These are phyloP conservation scores for Phlyctochytrium arcticum DNA, from an alignment of 192 early-diverging fungal genomes.

Conservation along the genomic window DNA sequence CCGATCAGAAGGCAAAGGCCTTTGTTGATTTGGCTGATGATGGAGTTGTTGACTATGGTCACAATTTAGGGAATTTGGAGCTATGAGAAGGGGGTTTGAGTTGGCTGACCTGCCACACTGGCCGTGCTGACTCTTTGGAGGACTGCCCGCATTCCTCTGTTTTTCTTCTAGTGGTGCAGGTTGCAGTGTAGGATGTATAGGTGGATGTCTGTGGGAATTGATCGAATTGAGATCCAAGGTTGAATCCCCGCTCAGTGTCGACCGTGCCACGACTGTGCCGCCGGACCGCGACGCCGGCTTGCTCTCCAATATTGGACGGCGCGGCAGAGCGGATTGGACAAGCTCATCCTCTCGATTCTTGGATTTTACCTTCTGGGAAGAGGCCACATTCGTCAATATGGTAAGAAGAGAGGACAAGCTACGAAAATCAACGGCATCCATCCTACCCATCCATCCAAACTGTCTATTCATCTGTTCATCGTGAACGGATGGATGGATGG, in stretches of 20 bases:
- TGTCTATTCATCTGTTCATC: conserved; percentile 19
- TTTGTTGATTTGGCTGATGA: conserved; percentile 74
- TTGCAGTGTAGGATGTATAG: too few species aligned
- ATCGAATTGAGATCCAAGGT: not conserved
- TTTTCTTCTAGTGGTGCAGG: too few species aligned
- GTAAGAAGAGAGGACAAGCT: not conserved
- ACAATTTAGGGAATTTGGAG: too few species aligned
- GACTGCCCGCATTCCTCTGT: conserved; percentile 56
- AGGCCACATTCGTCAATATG: not conserved
- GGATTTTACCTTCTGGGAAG: not conserved
- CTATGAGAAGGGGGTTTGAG: too few species aligned
- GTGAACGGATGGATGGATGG: too few species aligned
- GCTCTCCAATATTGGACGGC: too few species aligned
- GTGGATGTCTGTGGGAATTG: too few species aligned
- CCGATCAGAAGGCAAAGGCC: conserved; percentile 67
- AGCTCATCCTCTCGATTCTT: not conserved
- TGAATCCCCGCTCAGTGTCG: not conserved
- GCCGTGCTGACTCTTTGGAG: conserved; percentile 61
- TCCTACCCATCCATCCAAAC: conserved; percentile 14
- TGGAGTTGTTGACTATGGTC: conserved; percentile 63
- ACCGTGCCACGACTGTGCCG: not conserved
- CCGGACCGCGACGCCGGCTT: not conserved
- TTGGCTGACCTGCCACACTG: conserved; percentile 58
- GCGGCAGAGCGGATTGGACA: not conserved
- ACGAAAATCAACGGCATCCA: conserved; percentile 9